A percentile compares a stretch with the other conserved stretches of the same genome.
phyloP scores from a whole-genome alignment of 116 monocot species.

The Trichopus zeylanicus region DNA sequence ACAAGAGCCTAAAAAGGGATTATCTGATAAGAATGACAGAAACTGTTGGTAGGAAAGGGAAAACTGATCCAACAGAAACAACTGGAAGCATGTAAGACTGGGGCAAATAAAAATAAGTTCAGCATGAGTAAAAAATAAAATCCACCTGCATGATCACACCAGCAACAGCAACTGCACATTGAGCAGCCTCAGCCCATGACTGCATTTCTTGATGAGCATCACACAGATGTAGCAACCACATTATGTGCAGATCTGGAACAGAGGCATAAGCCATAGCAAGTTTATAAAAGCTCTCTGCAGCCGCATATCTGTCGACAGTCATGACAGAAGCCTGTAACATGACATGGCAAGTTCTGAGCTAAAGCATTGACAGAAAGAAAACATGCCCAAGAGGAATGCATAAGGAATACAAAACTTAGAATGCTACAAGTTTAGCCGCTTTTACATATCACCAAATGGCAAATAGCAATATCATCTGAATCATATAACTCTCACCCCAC shows the following conservation, averaged over 20 bases:
- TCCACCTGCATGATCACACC: conserved; percentile 96
- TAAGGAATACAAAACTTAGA: no score
- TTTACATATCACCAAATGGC: no score
- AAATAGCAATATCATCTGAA: no score
- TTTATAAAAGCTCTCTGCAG: conserved; percentile 92
- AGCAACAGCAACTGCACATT: conserved; percentile 98
- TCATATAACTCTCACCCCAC: no score
- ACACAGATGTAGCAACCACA: conserved; percentile 96
- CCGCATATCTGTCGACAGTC: conserved; percentile 83
- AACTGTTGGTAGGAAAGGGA: no score
- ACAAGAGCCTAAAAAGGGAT: conserved; percentile 74
- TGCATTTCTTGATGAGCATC: conserved; percentile 99
- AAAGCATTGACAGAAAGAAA: not conserved
- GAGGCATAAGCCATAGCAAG: conserved; percentile 90
- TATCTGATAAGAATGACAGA: not conserved
- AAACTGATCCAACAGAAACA: not conserved
- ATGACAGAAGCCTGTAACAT: conserved; percentile 63
- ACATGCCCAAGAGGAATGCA: not conserved
- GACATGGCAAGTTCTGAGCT: not conserved
- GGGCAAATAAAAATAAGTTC: not conserved
- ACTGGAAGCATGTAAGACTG: not conserved
- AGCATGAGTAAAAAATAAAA: not conserved
- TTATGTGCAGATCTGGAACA: conserved; percentile 98
- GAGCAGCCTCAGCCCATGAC: conserved; percentile 98
- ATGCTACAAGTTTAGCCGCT: no score